phyloP scores from a whole-genome alignment of 768 basidiomycete genomes.

The Phanerodontia chrysosporium region DNA sequence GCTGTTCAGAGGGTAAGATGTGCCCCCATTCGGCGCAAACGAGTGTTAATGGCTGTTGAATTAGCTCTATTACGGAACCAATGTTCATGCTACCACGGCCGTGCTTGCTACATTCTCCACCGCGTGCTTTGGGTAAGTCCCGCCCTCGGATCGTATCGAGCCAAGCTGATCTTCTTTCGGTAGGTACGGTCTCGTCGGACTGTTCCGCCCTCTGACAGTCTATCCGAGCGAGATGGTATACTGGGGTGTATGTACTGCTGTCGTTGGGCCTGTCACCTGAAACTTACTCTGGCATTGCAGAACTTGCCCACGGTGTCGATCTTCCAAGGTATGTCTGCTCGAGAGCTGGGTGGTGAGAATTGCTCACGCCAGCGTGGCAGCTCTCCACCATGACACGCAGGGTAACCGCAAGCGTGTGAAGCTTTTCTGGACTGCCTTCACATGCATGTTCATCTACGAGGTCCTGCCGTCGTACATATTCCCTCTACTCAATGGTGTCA shows the following conservation, averaged over 20 bases:
- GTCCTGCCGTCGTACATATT: conserved; percentile 56
- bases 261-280: no score
- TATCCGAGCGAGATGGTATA: conserved; percentile 66
- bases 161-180: conserved; percentile 33
- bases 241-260: conserved; percentile 40
- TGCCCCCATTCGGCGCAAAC: neutral
- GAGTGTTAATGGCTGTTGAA: neutral
- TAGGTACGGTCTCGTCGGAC: conserved; percentile 51
- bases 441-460: conserved; percentile 51
- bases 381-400: conserved; percentile 43
- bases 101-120: conserved; percentile 62
- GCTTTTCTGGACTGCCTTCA: conserved; percentile 49
- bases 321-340: conserved; percentile 42
- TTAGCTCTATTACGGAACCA: conserved; percentile 58
- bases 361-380: conserved; percentile 25
- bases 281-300: no score
- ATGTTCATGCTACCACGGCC: conserved; percentile 51
- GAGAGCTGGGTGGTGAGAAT: conserved; percentile 20
- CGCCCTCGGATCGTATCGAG: neutral
- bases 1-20: conserved; percentile 50
- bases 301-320: conserved; percentile 54
- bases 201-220: conserved; percentile 54
- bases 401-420: conserved; percentile 45
- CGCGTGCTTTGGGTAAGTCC: conserved; percentile 45
- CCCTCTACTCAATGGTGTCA: conserved; percentile 59